Evolutionary conservation across 768 basidiomycete genomes (phyloP), one percentile per base, ranked within the genome.

Genomic region (Mycena kentingensis): DNA sequence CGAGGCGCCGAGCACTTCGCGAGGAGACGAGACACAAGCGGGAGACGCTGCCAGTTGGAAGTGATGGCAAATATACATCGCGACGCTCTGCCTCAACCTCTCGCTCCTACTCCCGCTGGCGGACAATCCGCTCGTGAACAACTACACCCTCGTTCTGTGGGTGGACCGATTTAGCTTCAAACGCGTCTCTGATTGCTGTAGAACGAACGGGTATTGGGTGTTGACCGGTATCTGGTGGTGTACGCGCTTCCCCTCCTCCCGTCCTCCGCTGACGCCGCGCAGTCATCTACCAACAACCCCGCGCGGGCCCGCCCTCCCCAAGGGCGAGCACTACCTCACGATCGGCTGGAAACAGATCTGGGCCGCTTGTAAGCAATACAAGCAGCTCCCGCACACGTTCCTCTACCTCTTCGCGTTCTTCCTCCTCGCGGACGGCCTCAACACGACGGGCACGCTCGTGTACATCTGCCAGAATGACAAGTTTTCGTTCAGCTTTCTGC

Each of bases 281-380:
- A 91, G 90, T 93, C 60, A 79, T 93, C 44, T 92, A 83, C 67
- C 92, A 94, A 65, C 80, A 89, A 62, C 88, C 85, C n/a, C 83
- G 92, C 8, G 85, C 88, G 3, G 92, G 92, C 0, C 88, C 90
- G 46, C 70, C 83, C 72, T 94, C 19, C 92, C 92, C 0, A 85
- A 84, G 58, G 85, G 85, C 43, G 84, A 91, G 57, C 78, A 68
- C 52, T 93, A 93, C 61, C 54, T 92, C 24, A 90, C 89, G 0
- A 80, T 94, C 38, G 92, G 92, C 36, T 93, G 88, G 87, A 91
- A 88, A 63, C 90, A 92, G 85, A 89, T 93, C 45, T 93, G 89
- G 84, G 72, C 77, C 13, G 88, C 89, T 1, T 63, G 79, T 52
- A 86, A 83, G 62, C 83, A 92, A 54, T 91, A 87, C 68, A 87